These are phyloP conservation scores for Hypoxylon lienhwacheense DNA, from an alignment of 495 filamentous ascomycete species.

Conservation along the genomic window DNA sequence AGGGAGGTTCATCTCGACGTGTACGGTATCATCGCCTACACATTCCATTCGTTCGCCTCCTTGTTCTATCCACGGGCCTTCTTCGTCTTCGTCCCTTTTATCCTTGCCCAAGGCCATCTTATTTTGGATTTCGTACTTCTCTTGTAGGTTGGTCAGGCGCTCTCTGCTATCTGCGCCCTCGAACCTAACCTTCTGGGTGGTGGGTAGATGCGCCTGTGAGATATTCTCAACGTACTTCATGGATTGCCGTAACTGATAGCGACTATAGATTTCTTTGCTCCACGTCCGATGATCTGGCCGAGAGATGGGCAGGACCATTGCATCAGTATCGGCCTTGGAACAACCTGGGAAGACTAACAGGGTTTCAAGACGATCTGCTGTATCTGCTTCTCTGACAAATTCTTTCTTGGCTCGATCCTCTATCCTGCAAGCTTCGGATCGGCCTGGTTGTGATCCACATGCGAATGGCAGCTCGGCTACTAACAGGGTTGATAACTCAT, in stretches of 20 bases:
- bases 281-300: background rate
- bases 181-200: background rate
- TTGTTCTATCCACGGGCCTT: background rate
- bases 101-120: too few relatives aligned
- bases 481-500: constrained; percentile 3
- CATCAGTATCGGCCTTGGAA: background rate
- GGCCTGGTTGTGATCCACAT: constrained; percentile 1
- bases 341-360: constrained; percentile 12
- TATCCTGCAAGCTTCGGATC: constrained; percentile 2
- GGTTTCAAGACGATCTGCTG: constrained; percentile 11
- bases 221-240: background rate
- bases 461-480: constrained; percentile 20
- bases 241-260: constrained; percentile 1
- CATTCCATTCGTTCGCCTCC: background rate
- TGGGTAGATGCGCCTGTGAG: background rate
- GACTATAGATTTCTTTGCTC: constrained; percentile 1
- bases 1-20: too few relatives aligned
- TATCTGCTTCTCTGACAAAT: constrained; percentile 25
- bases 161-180: background rate
- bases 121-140: too few relatives aligned
- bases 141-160: background rate
- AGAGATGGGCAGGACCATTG: background rate
- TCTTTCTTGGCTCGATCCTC: constrained; percentile 8
- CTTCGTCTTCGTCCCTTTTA: background rate
- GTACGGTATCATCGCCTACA: too few relatives aligned